A percentile compares a stretch with the other conserved stretches of the same genome.
phyloP scores from a whole-genome alignment of 768 basidiomycete genomes.

The Podaxis sp. region DNA sequence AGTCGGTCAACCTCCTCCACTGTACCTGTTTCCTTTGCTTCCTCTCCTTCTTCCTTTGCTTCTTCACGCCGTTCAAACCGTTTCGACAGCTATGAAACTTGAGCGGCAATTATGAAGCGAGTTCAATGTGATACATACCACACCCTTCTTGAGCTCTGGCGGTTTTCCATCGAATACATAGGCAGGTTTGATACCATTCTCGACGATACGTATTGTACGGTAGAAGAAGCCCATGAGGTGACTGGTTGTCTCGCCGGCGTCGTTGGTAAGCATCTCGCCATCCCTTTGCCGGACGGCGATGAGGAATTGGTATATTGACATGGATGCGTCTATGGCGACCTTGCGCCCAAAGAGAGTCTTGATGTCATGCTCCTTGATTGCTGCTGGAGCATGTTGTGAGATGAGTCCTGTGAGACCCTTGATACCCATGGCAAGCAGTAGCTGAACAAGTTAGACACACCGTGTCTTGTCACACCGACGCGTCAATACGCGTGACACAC shows the following conservation, averaged over 20 bases:
- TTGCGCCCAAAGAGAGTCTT: constrained; percentile 98
- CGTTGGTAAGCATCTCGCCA: constrained; percentile 94
- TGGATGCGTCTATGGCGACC: constrained; percentile 97
- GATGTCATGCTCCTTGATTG: constrained; percentile 91
- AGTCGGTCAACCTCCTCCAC: constrained; percentile 90
- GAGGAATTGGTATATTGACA: constrained; percentile 96
- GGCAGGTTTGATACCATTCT: constrained; percentile 96
- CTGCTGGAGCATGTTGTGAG: constrained; percentile 82
- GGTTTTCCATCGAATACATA: constrained; percentile 99
- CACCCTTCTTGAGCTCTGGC: constrained; percentile 93
- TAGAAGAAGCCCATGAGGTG: constrained; percentile 99
- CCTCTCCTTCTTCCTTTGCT: constrained; percentile 91
- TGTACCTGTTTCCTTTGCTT: constrained; percentile 95
- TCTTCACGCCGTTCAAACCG: constrained; percentile 90
- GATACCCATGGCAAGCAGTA: constrained; percentile 69
- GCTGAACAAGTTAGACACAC: neutral
- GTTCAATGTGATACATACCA: constrained; percentile 54
- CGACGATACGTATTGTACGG: constrained; percentile 94
- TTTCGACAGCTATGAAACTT: constrained; percentile 73
- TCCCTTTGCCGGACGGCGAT: constrained; percentile 97
- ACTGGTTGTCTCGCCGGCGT: constrained; percentile 96
- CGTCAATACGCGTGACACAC: neutral
- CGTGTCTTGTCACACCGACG: neutral
- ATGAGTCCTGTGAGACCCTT: constrained; percentile 91
- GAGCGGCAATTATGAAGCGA: neutral